These are phyloP conservation scores for Emmonsiellopsis sp. DNA, from an alignment of 2,329 filamentous ascomycete species.

Conservation along the genomic window DNA sequence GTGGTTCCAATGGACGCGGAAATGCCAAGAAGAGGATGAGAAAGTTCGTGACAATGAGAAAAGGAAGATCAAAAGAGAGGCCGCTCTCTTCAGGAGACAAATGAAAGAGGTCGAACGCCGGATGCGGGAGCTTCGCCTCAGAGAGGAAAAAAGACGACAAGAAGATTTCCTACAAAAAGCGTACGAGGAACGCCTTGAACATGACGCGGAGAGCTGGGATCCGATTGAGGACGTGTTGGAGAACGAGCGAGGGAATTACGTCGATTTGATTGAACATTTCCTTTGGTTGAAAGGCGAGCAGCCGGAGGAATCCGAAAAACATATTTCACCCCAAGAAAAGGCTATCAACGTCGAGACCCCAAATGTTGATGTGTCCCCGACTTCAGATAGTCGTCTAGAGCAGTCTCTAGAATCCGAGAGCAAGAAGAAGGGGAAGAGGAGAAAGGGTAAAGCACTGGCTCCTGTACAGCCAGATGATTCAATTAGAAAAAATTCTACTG, in stretches of 20 bases:
- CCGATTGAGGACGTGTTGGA: slow-evolving; percentile 32
- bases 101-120: slow-evolving; percentile 34
- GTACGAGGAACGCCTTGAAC: slow-evolving; percentile 33
- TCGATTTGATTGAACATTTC: slow-evolving; percentile 38
- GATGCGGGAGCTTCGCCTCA: slow-evolving; percentile 28
- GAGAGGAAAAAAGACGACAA: slow-evolving; percentile 35
- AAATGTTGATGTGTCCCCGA: too few species aligned
- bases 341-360: not conserved
- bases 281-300: slow-evolving; percentile 24
- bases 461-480: not conserved
- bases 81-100: slow-evolving; percentile 39
- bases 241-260: slow-evolving; percentile 35
- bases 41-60: slow-evolving; percentile 38
- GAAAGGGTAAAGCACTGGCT: not conserved
- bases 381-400: not conserved
- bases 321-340: not conserved
- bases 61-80: slow-evolving; percentile 41
- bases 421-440: slow-evolving; percentile 25
- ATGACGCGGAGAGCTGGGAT: slow-evolving; percentile 36
- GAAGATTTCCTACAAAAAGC: slow-evolving; percentile 35
- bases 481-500: not conserved
- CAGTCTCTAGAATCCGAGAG: slow-evolving; percentile 4
- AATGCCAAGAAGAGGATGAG: slow-evolving; percentile 39
- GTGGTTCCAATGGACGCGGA: slow-evolving; percentile 41
- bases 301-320: slow-evolving; percentile 5